Conservation (phyloP, 106 monocot species). For the Xerophyta viscosa region DNA sequence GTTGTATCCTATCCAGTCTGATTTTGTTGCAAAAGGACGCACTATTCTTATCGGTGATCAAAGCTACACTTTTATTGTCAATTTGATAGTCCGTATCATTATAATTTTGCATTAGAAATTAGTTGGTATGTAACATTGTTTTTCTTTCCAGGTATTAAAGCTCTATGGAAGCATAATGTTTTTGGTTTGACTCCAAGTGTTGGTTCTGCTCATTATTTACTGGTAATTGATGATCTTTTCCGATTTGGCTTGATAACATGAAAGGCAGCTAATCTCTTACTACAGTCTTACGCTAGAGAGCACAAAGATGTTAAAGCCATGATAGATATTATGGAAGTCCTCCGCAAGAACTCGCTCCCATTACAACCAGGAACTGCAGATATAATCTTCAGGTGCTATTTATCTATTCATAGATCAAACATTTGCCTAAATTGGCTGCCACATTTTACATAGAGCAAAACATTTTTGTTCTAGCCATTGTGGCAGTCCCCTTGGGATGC, state of each 20-base stretch:
- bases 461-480: too few species aligned
- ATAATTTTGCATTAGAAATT: too few species aligned
- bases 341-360: conserved; percentile 59
- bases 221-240: conserved; percentile 39
- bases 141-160: conserved; percentile 55
- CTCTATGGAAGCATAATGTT: conserved; percentile 92
- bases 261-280: not conserved
- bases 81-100: too few species aligned
- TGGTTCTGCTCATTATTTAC: conserved; percentile 77
- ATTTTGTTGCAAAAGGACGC: not conserved
- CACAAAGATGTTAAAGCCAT: conserved; percentile 55
- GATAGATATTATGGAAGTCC: conserved; percentile 54
- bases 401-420: not conserved
- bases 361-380: conserved; percentile 94
- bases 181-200: conserved; percentile 84
- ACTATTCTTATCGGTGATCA: too few species aligned
- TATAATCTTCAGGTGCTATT: conserved; percentile 75
- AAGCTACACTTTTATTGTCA: too few species aligned
- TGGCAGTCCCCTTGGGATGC: too few species aligned
- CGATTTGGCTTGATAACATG: conserved; percentile 5
- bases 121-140: not conserved
- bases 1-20: too few species aligned
- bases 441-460: too few species aligned
- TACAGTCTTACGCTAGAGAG: conserved; percentile 78
- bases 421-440: too few species aligned